These are phyloP conservation scores for Leccinum pachyderme DNA, from an alignment of 1,284 basidiomycete species.

Conservation along the genomic window DNA sequence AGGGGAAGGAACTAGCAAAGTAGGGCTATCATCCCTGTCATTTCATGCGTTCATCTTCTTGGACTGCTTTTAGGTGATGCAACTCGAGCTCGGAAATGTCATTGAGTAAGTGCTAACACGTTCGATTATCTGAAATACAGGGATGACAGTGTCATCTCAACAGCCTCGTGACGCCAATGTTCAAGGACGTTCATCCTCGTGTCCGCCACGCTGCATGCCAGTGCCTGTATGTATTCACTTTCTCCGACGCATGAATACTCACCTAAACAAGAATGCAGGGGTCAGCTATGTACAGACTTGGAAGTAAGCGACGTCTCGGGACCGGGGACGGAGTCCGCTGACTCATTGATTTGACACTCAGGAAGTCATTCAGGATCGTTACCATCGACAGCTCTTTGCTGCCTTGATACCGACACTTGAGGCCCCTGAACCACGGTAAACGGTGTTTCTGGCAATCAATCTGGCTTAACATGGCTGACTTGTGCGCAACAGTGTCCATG, in stretches of 20 bases:
- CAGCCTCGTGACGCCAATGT: conserved; percentile 74
- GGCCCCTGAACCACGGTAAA: conserved; percentile 71
- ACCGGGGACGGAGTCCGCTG: neutral
- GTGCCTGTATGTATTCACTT: conserved; percentile 57
- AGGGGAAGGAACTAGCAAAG: conserved; percentile 72
- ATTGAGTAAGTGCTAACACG: conserved; percentile 48
- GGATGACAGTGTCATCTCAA: neutral
- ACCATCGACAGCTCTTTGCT: conserved; percentile 65
- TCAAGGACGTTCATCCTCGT: conserved; percentile 74
- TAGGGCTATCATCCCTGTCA: conserved; percentile 18
- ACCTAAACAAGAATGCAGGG: conserved; percentile 41
- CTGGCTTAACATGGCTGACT: neutral
- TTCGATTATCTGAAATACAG: conserved; percentile 1
- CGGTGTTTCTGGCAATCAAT: neutral
- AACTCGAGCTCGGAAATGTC: conserved; percentile 72
- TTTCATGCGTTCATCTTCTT: neutral
- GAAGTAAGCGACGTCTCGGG: conserved; percentile 46
- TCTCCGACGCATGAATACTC: conserved; percentile 1
- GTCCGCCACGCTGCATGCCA: conserved; percentile 85
- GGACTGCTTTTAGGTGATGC: conserved; percentile 52
- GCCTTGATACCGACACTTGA: conserved; percentile 72
- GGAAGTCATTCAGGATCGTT: conserved; percentile 75
- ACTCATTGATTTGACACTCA: conserved; percentile 22
- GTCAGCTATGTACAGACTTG: conserved; percentile 81
- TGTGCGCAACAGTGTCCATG: conserved; percentile 58